Conservation (phyloP, 2,329 filamentous ascomycete genomes). For the Pseudocercospora crystallina region DNA sequence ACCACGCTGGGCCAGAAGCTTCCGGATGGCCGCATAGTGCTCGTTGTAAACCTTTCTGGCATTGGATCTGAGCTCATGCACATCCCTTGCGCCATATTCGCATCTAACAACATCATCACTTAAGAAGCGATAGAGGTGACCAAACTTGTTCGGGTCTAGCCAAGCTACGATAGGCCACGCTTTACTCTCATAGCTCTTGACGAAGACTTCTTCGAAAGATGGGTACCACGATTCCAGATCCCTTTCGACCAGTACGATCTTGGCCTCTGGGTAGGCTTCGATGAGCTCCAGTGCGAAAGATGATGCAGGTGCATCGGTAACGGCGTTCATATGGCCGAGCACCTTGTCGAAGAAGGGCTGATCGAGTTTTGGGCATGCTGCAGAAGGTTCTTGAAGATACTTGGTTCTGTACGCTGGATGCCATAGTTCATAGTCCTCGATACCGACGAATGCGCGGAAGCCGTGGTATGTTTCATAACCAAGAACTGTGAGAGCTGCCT, state of each 20-base stretch:
- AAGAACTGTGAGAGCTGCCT: neutral
- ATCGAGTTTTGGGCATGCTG: neutral
- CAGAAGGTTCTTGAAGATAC: neutral
- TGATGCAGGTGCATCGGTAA: constrained; percentile 33
- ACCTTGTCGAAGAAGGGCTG: constrained; percentile 31
- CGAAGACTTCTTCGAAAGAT: neutral
- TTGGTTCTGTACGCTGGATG: constrained; percentile 2
- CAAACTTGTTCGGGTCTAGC: neutral
- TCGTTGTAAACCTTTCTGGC: constrained; percentile 14
- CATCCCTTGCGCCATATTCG: constrained; percentile 4
- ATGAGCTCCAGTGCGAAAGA: constrained; percentile 25
- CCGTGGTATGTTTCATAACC: constrained; percentile 1
- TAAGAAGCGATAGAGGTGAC: neutral
- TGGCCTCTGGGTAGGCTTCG: constrained; percentile 28
- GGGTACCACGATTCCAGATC: constrained; percentile 28
- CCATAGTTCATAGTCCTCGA: neutral
- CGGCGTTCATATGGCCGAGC: constrained; percentile 30
- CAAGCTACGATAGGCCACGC: neutral
- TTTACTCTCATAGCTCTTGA: neutral
- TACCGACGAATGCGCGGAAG: neutral
- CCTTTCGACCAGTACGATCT: constrained; percentile 23
- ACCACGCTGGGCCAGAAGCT: neutral
- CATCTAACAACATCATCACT: constrained; percentile 7
- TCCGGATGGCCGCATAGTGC: constrained; percentile 15
- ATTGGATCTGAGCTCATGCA: constrained; percentile 7